phyloP scores from a whole-genome alignment of 169 alveolate genomes.

The Plasmodium vinckei region DNA sequence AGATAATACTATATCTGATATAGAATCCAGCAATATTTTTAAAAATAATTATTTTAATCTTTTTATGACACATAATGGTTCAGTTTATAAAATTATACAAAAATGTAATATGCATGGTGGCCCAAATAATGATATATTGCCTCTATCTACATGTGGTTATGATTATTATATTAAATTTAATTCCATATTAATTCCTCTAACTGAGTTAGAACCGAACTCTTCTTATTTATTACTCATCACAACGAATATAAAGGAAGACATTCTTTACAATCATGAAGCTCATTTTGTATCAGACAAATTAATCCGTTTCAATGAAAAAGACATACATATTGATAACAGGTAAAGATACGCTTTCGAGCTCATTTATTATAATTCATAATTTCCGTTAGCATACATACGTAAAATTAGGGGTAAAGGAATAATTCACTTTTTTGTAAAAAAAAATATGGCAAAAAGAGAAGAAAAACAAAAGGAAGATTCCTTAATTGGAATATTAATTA shows the following conservation, averaged over 20 bases:
- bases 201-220: conserved; percentile 27
- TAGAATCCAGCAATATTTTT: conserved; percentile 37
- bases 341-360: neutral
- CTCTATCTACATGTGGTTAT: conserved; percentile 72
- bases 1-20: neutral
- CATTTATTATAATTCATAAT: neutral
- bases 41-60: conserved; percentile 46
- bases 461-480: too few species aligned
- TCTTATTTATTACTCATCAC: conserved; percentile 66
- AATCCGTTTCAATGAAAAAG: conserved; percentile 17
- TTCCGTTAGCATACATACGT: too few species aligned
- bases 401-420: too few species aligned
- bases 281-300: conserved; percentile 73
- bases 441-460: too few species aligned
- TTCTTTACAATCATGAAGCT: conserved; percentile 43
- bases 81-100: conserved; percentile 32
- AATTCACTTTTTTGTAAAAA: too few species aligned
- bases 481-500: too few species aligned
- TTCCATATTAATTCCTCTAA: conserved; percentile 62
- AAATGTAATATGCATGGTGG: conserved; percentile 75
- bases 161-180: conserved; percentile 73
- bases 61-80: conserved; percentile 16
- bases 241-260: conserved; percentile 72
- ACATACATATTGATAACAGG: conserved; percentile 1
- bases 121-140: conserved; percentile 56